Evolutionary conservation across 1,284 basidiomycete genomes (phyloP), one percentile per base, ranked within the genome.

Genomic region (Athelia sp.): DNA sequence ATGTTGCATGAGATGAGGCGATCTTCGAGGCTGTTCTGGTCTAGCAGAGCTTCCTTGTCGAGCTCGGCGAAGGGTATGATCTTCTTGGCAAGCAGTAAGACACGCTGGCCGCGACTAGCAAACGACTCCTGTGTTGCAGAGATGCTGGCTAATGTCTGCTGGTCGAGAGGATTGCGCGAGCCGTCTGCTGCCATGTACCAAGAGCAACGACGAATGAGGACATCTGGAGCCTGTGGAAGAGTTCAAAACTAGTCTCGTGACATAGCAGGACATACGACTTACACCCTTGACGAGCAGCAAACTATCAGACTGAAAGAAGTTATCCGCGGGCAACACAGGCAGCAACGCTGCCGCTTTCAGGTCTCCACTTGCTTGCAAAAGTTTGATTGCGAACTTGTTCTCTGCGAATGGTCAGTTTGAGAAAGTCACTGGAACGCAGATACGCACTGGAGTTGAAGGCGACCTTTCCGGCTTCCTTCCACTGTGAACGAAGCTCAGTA

Each of bases 321-420:
- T 52, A 44, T 71, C 69, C 60, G 67, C 69, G 14, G 54, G 43
- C 4, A 60, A 57, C 21, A 67, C 49, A 10, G 51, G 61, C n/a
- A 48, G 58, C 23, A 68, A 58, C 15, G 58, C 54, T 8, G 62
- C 48, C 47, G 19, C 10, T 40, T 42, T 3, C 15, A 11, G 32
- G n/a, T 34, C 36, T 21, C 56, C 22, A 6, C 43, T 34, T 1
- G 44, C 40, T 29, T 62, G 57, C 44, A 61, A 66, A 23, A 69
- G 52, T 43, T 75, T 81, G 52, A 80, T 60, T 65, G 79, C 79
- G 59, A 72, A 82, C 63, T 82, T 83, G 52, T 76, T 79, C 67
- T 79, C 52, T 56, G 26, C 17, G 38, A 29, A 18, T 22, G 11
- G 13, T 6, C n/a, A 18, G 4, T 19, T 45, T 23, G 32, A 43